Conservation (phyloP, 345 rosid species). For the Lagerstroemia speciosa region DNA sequence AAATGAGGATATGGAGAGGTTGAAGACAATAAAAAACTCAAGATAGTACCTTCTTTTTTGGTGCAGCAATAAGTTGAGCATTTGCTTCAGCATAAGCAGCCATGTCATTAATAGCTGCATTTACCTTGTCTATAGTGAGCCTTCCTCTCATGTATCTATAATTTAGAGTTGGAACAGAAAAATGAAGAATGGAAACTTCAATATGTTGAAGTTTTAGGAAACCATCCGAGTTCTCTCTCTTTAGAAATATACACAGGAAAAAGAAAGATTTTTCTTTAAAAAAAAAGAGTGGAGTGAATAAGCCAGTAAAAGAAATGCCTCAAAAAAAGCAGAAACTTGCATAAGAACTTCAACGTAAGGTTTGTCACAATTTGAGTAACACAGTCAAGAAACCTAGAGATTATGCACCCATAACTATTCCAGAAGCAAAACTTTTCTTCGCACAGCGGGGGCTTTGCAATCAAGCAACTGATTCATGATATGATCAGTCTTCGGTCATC, state of each 20-base stretch:
- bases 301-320: not conserved
- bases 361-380: not conserved
- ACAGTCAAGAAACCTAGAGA: not conserved
- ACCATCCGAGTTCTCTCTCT: not conserved
- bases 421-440: not conserved
- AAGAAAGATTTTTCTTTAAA: no score
- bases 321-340: not conserved
- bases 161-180: not conserved
- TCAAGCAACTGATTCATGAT: not conserved
- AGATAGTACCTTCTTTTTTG: constrained; percentile 66
- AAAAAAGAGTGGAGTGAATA: no score
- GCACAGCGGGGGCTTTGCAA: not conserved
- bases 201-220: not conserved
- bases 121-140: constrained; percentile 81
- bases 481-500: not conserved
- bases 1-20: constrained; percentile 9
- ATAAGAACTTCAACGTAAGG: not conserved
- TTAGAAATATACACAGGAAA: not conserved
- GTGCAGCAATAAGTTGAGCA: constrained; percentile 65
- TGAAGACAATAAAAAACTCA: not conserved
- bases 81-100: constrained; percentile 75
- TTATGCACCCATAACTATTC: not conserved
- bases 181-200: not conserved
- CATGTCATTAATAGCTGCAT: constrained; percentile 88
- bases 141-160: constrained; percentile 93